Evolutionary conservation across 805 yeast genomes (phyloP), one percentile per base, ranked within the genome.

Genomic region (Saccharomycopsis malanga): DNA sequence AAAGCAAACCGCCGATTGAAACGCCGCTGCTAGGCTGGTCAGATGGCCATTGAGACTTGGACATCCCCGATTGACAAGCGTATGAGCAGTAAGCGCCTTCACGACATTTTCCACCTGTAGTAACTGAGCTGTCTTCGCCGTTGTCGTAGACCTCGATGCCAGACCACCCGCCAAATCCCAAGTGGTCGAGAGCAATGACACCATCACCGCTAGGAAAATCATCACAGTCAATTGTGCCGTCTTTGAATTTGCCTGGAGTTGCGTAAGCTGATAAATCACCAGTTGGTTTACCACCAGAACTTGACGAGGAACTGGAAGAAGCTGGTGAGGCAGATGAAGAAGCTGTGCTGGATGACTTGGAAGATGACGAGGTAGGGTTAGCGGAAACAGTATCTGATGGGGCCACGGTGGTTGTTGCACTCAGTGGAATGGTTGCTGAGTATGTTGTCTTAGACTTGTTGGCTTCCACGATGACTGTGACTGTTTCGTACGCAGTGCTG

Each of bases 41-140:
- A 36, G 74, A 61, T 34, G 87, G 87, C 87, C 87, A 81, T 67
- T 81, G 88, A 50, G 87, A 81, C 72, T 81, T 81, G 58, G 87
- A 79, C 83, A 78, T 78, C 71, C 88, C 88, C 35, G 87, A 73
- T 61, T 79, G 82, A 64, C 88, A 81, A 45, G 87, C 86, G 61
- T 81, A 81, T 45, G 87, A 81, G 64, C 88, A 81, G 72, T 80
- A 81, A 62, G 70, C 73, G 42, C 84, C 88, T 52, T 79, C 83
- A 53, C 68, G 58, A 70, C 88, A 81, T 18, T 73, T 63, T 46
- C 74, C 73, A 52, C 78, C 74, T 40, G 79, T 63, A 51, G 72
- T 62, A 56, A 76, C 69, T 40, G 77, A 62, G 50, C 71, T 62
- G 56, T 75, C 69, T 52, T 77, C 82, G 49, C 80, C 85, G 36